These are phyloP conservation scores for Closterium sp. DNA, from an alignment of 139 green algal species.

Conservation along the genomic window DNA sequence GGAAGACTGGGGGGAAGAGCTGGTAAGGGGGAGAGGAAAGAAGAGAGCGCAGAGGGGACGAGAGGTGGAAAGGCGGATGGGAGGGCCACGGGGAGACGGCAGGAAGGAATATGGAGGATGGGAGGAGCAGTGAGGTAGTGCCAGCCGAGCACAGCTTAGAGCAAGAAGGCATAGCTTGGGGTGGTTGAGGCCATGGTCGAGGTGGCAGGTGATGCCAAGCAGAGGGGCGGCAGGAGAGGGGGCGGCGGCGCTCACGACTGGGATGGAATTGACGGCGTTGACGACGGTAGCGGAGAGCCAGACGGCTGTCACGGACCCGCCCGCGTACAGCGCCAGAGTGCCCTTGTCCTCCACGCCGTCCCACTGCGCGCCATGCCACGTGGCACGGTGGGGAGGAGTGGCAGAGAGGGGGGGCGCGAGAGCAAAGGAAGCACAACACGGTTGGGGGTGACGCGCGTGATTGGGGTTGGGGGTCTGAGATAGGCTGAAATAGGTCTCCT, in stretches of 20 bases:
- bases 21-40: not conserved
- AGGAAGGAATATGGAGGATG: not conserved
- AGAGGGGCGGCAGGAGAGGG: not conserved
- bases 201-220: too few relatives aligned
- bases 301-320: conserved; percentile 75
- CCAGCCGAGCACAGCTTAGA: too few relatives aligned
- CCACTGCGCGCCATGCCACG: conserved; percentile 61
- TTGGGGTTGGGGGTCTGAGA: too few relatives aligned
- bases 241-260: conserved; percentile 67
- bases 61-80: too few relatives aligned
- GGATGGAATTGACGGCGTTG: conserved; percentile 84
- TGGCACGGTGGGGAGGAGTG: not conserved
- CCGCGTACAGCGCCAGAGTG: conserved; percentile 76
- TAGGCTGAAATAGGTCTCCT: too few relatives aligned
- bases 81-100: not conserved
- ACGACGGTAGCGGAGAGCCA: conserved; percentile 89
- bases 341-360: conserved; percentile 86
- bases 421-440: not conserved
- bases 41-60: not conserved
- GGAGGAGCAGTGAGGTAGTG: too few relatives aligned
- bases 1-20: too few relatives aligned
- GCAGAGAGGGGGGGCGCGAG: not conserved
- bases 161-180: too few relatives aligned
- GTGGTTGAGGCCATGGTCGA: too few relatives aligned
- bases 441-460: not conserved